Conservation (phyloP, 306 rosid species). For the Medicago ruthenica region DNA sequence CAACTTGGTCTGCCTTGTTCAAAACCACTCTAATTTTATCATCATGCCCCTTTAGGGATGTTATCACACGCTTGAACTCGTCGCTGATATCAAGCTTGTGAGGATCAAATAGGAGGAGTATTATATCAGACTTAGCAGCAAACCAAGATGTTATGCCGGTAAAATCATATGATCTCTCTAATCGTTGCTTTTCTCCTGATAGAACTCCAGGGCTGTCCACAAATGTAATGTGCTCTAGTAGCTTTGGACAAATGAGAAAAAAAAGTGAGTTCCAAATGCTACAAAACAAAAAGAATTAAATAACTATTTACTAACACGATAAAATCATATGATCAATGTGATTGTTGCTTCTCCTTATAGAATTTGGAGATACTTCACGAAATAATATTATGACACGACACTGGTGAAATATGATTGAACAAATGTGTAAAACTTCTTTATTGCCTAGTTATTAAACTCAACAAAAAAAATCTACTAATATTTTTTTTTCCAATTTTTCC, state of each 20-base stretch:
- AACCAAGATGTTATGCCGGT: slow-evolving; percentile 98
- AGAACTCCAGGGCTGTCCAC: slow-evolving; percentile 98
- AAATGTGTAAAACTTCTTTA: not conserved
- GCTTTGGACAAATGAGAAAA: slow-evolving; percentile 46
- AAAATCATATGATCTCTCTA: slow-evolving; percentile 87
- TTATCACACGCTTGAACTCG: slow-evolving; percentile 92
- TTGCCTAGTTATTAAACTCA: not conserved
- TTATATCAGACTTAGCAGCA: slow-evolving; percentile 91
- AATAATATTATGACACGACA: not conserved
- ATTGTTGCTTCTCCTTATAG: not conserved
- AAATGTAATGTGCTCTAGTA: slow-evolving; percentile 85
- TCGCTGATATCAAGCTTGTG: slow-evolving; percentile 97
- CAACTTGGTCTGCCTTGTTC: slow-evolving; percentile 93
- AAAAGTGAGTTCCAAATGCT: slow-evolving; percentile 26
- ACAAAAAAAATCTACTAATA: not conserved
- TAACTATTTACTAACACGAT: not conserved
- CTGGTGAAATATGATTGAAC: not conserved
- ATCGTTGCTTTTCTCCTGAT: slow-evolving; percentile 96
- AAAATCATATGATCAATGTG: not conserved
- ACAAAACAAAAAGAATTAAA: not conserved
- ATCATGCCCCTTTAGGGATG: slow-evolving; percentile 86
- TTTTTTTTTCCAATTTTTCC: not conserved
- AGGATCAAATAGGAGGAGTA: slow-evolving; percentile 93
- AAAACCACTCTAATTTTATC: slow-evolving; percentile 93
- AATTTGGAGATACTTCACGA: not conserved